phyloP scores from a whole-genome alignment of 1,139 yeast genomes.

The Geotrichum aggregatum region DNA sequence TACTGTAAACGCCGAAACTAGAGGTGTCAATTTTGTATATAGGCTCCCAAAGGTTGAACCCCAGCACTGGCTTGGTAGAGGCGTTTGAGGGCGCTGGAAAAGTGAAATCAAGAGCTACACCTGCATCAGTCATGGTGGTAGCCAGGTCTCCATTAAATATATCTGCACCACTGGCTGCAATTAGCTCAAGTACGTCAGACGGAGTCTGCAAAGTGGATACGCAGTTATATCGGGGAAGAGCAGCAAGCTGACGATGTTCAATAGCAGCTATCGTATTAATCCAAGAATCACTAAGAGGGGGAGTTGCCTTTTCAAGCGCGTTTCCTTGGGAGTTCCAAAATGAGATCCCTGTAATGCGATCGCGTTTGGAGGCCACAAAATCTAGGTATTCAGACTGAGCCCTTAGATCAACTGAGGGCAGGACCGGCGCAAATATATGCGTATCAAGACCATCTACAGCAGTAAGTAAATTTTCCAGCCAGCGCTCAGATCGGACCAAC shows the following conservation, averaged over 20 bases:
- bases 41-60: conserved; percentile 37
- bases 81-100: conserved; percentile 29
- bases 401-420: conserved; percentile 32
- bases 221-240: conserved; percentile 27
- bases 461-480: conserved; percentile 35
- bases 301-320: conserved; percentile 7
- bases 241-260: conserved; percentile 15
- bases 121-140: conserved; percentile 37
- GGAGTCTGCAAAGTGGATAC: conserved; percentile 34
- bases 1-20: conserved; percentile 27
- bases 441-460: conserved; percentile 2
- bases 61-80: conserved; percentile 24
- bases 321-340: conserved; percentile 26
- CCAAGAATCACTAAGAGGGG: conserved; percentile 22
- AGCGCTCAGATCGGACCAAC: conserved; percentile 35
- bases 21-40: conserved; percentile 35
- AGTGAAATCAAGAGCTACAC: conserved; percentile 38
- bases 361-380: conserved; percentile 22
- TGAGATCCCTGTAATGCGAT: conserved; percentile 28
- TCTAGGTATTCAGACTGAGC: conserved; percentile 32
- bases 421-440: conserved; percentile 35
- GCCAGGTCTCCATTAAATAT: conserved; percentile 37
- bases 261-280: conserved; percentile 18
- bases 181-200: conserved; percentile 35
- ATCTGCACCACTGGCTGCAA: conserved; percentile 38